phyloP scores from a whole-genome alignment of 2,329 filamentous ascomycete genomes.

The Lecanicillium sp. region DNA sequence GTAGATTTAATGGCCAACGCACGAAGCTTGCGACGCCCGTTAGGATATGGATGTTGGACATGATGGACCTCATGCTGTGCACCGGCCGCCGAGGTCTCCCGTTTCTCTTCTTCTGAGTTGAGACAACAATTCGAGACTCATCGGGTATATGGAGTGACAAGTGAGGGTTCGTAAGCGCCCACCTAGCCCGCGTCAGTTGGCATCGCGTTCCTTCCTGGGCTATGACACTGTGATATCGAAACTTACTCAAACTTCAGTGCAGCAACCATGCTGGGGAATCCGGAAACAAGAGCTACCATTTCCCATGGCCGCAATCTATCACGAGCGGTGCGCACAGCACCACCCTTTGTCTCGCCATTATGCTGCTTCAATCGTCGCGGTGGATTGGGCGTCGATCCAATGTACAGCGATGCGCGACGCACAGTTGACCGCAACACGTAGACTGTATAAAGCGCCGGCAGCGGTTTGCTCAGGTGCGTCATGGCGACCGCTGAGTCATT shows the following conservation, averaged over 20 bases:
- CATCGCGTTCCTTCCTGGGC: no score
- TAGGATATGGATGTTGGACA: slow-evolving; percentile 76
- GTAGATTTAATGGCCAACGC: slow-evolving; percentile 72
- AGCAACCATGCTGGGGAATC: slow-evolving; percentile 79
- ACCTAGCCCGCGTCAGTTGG: slow-evolving; percentile 43
- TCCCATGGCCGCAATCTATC: slow-evolving; percentile 74
- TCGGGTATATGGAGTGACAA: slow-evolving; percentile 68
- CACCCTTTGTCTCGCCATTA: slow-evolving; percentile 77
- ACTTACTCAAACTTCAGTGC: slow-evolving; percentile 88
- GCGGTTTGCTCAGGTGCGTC: slow-evolving; percentile 44
- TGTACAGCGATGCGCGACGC: slow-evolving; percentile 64
- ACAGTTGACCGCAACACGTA: slow-evolving; percentile 84
- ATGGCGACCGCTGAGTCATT: slow-evolving; percentile 11
- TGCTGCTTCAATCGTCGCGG: slow-evolving; percentile 80
- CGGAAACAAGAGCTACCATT: slow-evolving; percentile 77
- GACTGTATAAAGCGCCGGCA: slow-evolving; percentile 87
- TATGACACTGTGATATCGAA: no score
- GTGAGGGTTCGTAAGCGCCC: slow-evolving; percentile 86
- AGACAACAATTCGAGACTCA: slow-evolving; percentile 47
- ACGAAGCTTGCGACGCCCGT: slow-evolving; percentile 71
- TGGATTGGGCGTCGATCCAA: slow-evolving; percentile 88
- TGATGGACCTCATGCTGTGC: slow-evolving; percentile 54
- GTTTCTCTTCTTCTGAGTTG: slow-evolving; percentile 42
- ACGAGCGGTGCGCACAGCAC: slow-evolving; percentile 67
- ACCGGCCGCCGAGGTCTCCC: slow-evolving; percentile 48